These are phyloP conservation scores for Tuctoria greenei DNA, from an alignment of 176 grass and related monocot species.

Conservation along the genomic window DNA sequence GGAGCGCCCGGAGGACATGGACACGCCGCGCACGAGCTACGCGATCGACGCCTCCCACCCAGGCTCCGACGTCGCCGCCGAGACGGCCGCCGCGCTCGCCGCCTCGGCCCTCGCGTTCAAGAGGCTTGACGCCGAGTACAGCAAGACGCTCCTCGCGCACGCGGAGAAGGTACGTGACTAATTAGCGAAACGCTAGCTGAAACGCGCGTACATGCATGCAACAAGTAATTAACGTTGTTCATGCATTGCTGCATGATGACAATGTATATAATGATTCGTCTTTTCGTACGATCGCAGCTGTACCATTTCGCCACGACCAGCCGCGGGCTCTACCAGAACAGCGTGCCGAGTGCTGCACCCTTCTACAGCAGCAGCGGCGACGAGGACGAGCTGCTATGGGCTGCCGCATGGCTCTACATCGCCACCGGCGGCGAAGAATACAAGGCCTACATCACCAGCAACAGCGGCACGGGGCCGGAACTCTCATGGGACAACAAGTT, in stretches of 20 bases:
- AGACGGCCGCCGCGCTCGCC: constrained; percentile 68
- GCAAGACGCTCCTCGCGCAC: constrained; percentile 49
- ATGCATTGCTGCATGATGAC: background rate
- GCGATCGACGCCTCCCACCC: constrained; percentile 40
- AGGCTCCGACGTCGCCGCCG: constrained; percentile 69
- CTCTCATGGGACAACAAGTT: constrained; percentile 80
- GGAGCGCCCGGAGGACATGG: constrained; percentile 92
- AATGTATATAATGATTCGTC: background rate
- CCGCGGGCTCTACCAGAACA: constrained; percentile 67
- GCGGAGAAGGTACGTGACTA: constrained; percentile 48
- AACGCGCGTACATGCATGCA: background rate
- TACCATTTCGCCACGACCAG: constrained; percentile 60
- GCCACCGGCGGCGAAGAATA: constrained; percentile 54
- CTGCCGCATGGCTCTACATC: constrained; percentile 62
- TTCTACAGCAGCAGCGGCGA: constrained; percentile 74
- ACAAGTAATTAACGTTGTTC: background rate
- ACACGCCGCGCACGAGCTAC: constrained; percentile 50
- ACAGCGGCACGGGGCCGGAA: constrained; percentile 36
- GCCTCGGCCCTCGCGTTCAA: constrained; percentile 54
- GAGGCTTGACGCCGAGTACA: background rate
- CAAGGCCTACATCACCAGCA: constrained; percentile 39
- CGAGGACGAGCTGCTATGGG: constrained; percentile 88
- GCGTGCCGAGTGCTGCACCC: constrained; percentile 35
- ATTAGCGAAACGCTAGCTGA: too few species aligned
- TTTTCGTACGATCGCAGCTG: constrained; percentile 39